phyloP scores from a whole-genome alignment of 257 asterid genomes.

The Plantago elongata region DNA sequence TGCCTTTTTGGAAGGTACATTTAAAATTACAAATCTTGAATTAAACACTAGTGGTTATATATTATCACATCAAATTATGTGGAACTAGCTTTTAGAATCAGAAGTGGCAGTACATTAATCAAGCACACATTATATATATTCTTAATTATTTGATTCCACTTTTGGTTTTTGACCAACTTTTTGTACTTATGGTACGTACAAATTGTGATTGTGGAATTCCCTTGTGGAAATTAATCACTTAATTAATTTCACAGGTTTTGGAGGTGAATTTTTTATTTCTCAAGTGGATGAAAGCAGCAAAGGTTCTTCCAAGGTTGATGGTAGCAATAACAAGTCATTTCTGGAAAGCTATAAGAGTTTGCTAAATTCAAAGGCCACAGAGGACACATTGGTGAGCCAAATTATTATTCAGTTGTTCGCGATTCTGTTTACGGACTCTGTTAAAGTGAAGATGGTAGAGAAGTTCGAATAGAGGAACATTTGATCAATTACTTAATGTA shows the following conservation, averaged over 20 bases:
- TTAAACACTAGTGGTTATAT: too few species aligned
- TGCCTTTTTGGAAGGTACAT: constrained; percentile 48
- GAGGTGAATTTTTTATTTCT: constrained; percentile 30
- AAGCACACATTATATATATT: neutral
- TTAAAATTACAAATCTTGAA: too few species aligned
- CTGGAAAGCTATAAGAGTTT: constrained; percentile 40
- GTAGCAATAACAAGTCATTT: constrained; percentile 32
- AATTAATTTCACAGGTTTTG: constrained; percentile 32
- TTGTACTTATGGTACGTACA: neutral
- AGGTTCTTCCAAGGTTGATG: constrained; percentile 13
- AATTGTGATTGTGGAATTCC: neutral
- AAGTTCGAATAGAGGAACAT: neutral
- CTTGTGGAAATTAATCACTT: neutral
- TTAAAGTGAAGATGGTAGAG: too few species aligned
- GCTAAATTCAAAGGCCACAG: constrained; percentile 53
- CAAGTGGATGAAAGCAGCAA: constrained; percentile 22
- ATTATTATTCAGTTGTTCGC: neutral
- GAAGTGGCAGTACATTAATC: neutral
- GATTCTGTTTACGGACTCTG: too few species aligned
- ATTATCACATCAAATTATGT: too few species aligned
- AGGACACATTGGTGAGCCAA: constrained; percentile 58
- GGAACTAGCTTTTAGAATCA: too few species aligned
- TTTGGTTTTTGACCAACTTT: neutral
- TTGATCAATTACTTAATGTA: neutral
- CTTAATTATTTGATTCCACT: neutral